Evolutionary conservation across 768 basidiomycete species (phyloP).

Genomic region (Boletus reticulatus): DNA sequence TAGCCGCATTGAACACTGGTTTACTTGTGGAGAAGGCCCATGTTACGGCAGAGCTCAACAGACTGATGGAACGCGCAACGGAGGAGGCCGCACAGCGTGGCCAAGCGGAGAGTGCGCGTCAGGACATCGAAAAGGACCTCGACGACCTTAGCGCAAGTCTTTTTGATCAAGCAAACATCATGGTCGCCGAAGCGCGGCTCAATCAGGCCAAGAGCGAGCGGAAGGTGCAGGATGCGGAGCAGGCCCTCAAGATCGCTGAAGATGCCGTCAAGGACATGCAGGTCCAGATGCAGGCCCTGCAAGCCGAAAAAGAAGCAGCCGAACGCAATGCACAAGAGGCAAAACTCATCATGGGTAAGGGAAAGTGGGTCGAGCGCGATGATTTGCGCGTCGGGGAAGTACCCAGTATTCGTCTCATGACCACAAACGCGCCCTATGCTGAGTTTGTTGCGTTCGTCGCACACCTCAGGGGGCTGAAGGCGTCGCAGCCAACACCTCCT

Average conservation of each 20-base stretch:
- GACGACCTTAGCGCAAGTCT: slow-evolving; percentile 90
- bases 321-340: slow-evolving; percentile 53
- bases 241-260: slow-evolving; percentile 78
- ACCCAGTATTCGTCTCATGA: slow-evolving; percentile 48
- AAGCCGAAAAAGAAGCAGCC: slow-evolving; percentile 61
- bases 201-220: slow-evolving; percentile 63
- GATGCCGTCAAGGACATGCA: slow-evolving; percentile 85
- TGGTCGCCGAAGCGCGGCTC: slow-evolving; percentile 94
- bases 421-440: slow-evolving; percentile 70
- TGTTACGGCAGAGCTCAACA: slow-evolving; percentile 87
- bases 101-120: slow-evolving; percentile 81
- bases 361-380: slow-evolving; percentile 58
- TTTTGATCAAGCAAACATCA: slow-evolving; percentile 91
- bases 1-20: slow-evolving; percentile 88
- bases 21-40: slow-evolving; percentile 88
- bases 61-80: slow-evolving; percentile 92
- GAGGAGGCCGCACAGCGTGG: slow-evolving; percentile 91
- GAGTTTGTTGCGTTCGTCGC: slow-evolving; percentile 78
- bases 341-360: slow-evolving; percentile 57
- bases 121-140: slow-evolving; percentile 87
- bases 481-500: slow-evolving; percentile 56
- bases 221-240: slow-evolving; percentile 74
- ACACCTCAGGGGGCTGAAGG: slow-evolving; percentile 71
- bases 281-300: slow-evolving; percentile 74
- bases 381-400: slow-evolving; percentile 26